phyloP scores from a whole-genome alignment of 1,284 basidiomycete genomes.

The Mycosarcoma mackinlayi region DNA sequence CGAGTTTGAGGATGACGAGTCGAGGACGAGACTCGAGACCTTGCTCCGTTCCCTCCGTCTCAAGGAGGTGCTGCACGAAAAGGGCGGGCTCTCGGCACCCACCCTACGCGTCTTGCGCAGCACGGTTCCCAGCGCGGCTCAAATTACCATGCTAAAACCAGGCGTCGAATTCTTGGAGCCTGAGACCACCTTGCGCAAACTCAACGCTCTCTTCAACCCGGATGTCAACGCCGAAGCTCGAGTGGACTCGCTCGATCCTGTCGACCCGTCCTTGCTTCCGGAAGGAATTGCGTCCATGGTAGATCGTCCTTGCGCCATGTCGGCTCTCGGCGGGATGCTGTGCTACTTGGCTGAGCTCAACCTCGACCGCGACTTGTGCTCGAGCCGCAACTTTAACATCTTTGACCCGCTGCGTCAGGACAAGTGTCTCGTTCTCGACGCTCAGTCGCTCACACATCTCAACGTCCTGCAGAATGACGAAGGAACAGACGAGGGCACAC shows the following conservation, averaged over 20 bases:
- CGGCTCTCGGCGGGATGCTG: constrained; percentile 64
- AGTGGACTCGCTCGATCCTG: constrained; percentile 41
- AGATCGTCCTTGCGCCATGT: constrained; percentile 53
- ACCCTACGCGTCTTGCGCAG: constrained; percentile 61
- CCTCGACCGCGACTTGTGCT: constrained; percentile 63
- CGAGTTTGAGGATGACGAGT: constrained; percentile 89
- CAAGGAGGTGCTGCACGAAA: constrained; percentile 91
- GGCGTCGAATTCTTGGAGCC: constrained; percentile 61
- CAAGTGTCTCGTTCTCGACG: constrained; percentile 63
- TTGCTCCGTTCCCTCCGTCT: constrained; percentile 90
- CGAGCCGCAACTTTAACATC: constrained; percentile 65
- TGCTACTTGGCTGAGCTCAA: constrained; percentile 65
- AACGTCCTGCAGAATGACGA: constrained; percentile 67
- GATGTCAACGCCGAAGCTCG: constrained; percentile 32
- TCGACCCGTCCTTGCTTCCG: constrained; percentile 48
- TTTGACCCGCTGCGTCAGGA: constrained; percentile 58
- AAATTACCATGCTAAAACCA: constrained; percentile 64
- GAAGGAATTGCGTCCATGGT: constrained; percentile 57
- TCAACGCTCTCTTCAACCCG: constrained; percentile 57
- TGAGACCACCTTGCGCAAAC: constrained; percentile 49
- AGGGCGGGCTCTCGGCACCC: constrained; percentile 72
- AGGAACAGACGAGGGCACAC: constrained; percentile 64
- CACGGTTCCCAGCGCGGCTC: constrained; percentile 54
- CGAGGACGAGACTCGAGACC: constrained; percentile 91
- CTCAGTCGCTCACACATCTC: constrained; percentile 65